phyloP scores from a whole-genome alignment of 2,329 filamentous ascomycete genomes.

The Colletotrichum cuscutae region DNA sequence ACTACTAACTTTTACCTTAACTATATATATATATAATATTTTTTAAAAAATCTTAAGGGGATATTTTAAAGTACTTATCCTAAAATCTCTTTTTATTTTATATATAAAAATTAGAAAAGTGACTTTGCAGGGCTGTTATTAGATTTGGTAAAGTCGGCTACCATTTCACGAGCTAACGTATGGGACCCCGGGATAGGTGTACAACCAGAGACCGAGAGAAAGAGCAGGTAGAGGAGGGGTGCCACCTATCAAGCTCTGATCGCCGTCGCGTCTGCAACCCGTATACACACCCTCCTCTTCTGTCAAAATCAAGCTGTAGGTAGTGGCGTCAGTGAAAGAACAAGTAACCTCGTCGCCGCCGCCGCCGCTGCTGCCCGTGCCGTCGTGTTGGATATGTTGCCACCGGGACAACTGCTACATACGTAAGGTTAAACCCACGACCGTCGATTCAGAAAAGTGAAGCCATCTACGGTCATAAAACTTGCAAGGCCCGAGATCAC shows the following conservation, averaged over 20 bases:
- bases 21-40: too few species aligned
- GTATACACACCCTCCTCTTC: background rate
- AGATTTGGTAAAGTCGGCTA: too few species aligned
- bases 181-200: too few species aligned
- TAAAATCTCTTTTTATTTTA: too few species aligned
- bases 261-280: slow-evolving; percentile 21
- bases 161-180: too few species aligned
- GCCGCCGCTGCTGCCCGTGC: background rate
- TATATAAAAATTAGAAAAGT: too few species aligned
- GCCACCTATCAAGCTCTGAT: slow-evolving; percentile 28
- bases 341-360: background rate
- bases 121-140: too few species aligned
- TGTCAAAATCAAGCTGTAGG: background rate
- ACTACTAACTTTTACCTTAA: too few species aligned
- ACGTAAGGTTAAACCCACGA: background rate
- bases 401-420: slow-evolving; percentile 10
- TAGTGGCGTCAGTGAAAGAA: slow-evolving; percentile 2
- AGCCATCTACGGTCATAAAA: background rate
- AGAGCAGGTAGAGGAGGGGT: background rate
- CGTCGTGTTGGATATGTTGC: background rate
- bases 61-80: too few species aligned
- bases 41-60: too few species aligned
- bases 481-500: slow-evolving; percentile 13
- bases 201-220: background rate
- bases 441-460: background rate